Evolutionary conservation across 805 yeast species (phyloP).

Genomic region (Cyberlindnera mrakii): DNA sequence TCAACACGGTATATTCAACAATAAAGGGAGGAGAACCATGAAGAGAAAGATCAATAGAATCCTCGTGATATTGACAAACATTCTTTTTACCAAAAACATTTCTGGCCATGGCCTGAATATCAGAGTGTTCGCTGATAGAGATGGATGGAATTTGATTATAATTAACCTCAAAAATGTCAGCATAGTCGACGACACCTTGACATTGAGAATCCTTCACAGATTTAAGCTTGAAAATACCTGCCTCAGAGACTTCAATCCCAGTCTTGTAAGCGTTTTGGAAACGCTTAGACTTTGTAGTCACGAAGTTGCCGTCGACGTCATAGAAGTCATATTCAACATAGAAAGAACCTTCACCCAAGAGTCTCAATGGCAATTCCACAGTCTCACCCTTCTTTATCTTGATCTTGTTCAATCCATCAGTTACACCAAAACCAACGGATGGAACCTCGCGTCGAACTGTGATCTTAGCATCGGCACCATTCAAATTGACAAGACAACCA

Average conservation of each 20-base stretch:
- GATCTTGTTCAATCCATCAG: constrained; percentile 29
- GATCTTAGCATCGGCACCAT: constrained; percentile 58
- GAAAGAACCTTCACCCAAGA: constrained; percentile 55
- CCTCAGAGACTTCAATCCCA: constrained; percentile 30
- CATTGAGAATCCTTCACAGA: constrained; percentile 47
- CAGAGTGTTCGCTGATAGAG: constrained; percentile 29
- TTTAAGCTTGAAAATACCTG: constrained; percentile 43
- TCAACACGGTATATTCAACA: constrained; percentile 56
- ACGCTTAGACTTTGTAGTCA: constrained; percentile 18
- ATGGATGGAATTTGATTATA: constrained; percentile 43
- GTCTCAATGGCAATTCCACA: constrained; percentile 51
- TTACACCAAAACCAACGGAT: constrained; percentile 38
- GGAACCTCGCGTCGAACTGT: constrained; percentile 70
- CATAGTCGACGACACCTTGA: constrained; percentile 36
- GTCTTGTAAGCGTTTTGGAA: constrained; percentile 25
- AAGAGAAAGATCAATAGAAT: constrained; percentile 43
- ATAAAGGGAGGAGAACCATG: constrained; percentile 61
- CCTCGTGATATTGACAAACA: constrained; percentile 45
- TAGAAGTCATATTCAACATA: constrained; percentile 29
- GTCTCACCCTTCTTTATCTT: constrained; percentile 57
- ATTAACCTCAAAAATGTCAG: constrained; percentile 31
- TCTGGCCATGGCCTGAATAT: constrained; percentile 19
- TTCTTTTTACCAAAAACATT: constrained; percentile 28
- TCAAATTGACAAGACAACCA: constrained; percentile 69
- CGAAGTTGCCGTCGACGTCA: constrained; percentile 23